Percentiles rank a stretch among this genome's conserved stretches.
These are phyloP conservation scores for Lachancea sp. DNA, from an alignment of 805 yeast genomes.

Conservation along the genomic window DNA sequence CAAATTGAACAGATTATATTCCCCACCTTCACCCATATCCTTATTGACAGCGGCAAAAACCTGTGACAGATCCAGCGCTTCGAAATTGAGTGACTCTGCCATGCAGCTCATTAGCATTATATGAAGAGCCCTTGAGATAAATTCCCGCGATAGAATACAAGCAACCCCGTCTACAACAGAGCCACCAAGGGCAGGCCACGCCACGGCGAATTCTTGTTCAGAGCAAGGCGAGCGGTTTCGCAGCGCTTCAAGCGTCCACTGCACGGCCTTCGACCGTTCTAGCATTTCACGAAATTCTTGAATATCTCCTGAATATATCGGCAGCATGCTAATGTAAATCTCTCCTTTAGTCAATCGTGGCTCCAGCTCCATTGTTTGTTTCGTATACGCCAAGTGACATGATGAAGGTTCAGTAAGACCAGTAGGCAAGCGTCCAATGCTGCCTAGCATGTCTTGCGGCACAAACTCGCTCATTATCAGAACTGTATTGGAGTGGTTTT, in stretches of 20 bases:
- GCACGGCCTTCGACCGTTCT: constrained; percentile 22
- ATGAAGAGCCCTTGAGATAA: constrained; percentile 33
- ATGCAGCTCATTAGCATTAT: constrained; percentile 35
- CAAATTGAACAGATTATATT: constrained; percentile 31
- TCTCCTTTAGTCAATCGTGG: constrained; percentile 30
- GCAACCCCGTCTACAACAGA: constrained; percentile 44
- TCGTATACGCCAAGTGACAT: constrained; percentile 28
- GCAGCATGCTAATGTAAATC: constrained; percentile 31
- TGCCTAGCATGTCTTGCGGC: constrained; percentile 15
- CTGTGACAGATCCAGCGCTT: constrained; percentile 29
- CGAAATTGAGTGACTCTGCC: constrained; percentile 32
- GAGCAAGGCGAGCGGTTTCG: constrained; percentile 45
- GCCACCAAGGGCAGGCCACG: constrained; percentile 54
- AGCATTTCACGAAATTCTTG: constrained; percentile 4
- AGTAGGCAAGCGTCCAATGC: constrained; percentile 24
- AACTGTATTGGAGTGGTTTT: constrained; percentile 85
- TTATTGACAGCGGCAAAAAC: constrained; percentile 25
- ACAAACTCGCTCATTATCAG: constrained; percentile 40
- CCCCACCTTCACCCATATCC: constrained; percentile 31
- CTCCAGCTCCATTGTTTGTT: constrained; percentile 34
- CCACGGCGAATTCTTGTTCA: constrained; percentile 41
- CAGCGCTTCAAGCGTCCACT: constrained; percentile 32
- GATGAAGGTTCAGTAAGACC: constrained; percentile 33
- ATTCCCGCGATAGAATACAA: constrained; percentile 32
- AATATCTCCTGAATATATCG: constrained; percentile 35